phyloP scores from a whole-genome alignment of 768 basidiomycete genomes.

The Pulveroboletus sp. region DNA sequence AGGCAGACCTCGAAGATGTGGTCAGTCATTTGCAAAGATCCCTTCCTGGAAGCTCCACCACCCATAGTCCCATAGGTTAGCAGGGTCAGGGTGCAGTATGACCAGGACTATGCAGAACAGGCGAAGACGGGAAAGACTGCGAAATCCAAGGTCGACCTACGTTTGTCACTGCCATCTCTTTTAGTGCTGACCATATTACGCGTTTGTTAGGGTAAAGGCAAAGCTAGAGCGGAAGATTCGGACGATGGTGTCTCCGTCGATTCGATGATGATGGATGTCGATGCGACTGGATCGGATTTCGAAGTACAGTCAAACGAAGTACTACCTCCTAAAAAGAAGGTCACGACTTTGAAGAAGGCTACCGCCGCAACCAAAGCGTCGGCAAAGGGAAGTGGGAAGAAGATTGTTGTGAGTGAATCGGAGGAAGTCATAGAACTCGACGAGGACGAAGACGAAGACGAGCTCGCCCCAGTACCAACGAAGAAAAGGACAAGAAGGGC shows the following conservation, averaged over 20 bases:
- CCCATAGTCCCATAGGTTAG: constrained; percentile 41
- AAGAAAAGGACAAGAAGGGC: constrained; percentile 62
- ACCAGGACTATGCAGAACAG: constrained; percentile 55
- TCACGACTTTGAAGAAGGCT: constrained; percentile 31
- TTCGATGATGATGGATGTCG: constrained; percentile 77
- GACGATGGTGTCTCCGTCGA: constrained; percentile 50
- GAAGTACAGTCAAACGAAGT: constrained; percentile 41
- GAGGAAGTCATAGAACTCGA: constrained; percentile 53
- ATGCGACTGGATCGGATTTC: constrained; percentile 48
- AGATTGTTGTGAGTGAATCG: constrained; percentile 45
- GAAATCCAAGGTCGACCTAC: constrained; percentile 42
- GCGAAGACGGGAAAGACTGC: constrained; percentile 32
- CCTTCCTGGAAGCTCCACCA: background rate
- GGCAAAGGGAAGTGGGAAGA: constrained; percentile 53
- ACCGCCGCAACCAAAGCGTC: constrained; percentile 30
- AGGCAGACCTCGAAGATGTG: constrained; percentile 69
- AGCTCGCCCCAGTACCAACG: constrained; percentile 37
- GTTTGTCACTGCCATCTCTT: background rate
- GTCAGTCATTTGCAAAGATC: constrained; percentile 35
- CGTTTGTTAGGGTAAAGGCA: constrained; percentile 45
- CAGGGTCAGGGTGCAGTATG: constrained; percentile 67
- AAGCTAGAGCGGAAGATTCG: constrained; percentile 46
- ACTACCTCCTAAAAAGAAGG: constrained; percentile 42
- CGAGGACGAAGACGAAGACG: constrained; percentile 50
- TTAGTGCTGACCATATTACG: background rate